A percentile compares a stretch with the other conserved stretches of the same genome.
These are phyloP conservation scores for Ophiostoma australiae DNA, from an alignment of 2,329 filamentous ascomycete genomes.

Conservation along the genomic window DNA sequence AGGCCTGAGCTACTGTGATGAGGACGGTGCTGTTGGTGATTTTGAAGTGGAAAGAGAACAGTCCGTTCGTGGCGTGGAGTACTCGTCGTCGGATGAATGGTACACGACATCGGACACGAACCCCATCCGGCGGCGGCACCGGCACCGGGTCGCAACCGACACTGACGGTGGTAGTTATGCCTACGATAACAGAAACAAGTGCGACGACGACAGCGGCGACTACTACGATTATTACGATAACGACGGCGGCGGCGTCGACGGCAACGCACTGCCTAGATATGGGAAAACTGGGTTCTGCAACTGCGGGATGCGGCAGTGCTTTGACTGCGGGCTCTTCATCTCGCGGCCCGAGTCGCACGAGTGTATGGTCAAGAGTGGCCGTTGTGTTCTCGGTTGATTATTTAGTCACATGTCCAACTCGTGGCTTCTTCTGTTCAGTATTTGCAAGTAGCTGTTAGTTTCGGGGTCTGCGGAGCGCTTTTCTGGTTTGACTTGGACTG, in stretches of 20 bases:
- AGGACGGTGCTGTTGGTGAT: too few species aligned
- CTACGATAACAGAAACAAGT: background rate
- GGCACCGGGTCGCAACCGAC: conserved; percentile 50
- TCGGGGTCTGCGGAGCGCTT: too few species aligned
- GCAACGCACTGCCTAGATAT: background rate
- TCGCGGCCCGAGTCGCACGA: conserved; percentile 18
- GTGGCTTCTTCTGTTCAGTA: background rate
- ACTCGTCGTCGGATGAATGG: conserved; percentile 21
- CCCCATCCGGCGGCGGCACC: conserved; percentile 45
- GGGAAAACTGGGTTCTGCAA: conserved; percentile 9
- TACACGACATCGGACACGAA: conserved; percentile 36
- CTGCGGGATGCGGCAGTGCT: conserved; percentile 25
- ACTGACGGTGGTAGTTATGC: background rate
- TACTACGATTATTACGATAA: too few species aligned
- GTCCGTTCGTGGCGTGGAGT: background rate
- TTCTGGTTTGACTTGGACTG: background rate
- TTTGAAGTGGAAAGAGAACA: background rate
- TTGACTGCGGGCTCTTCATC: conserved; percentile 20
- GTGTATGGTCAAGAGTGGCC: conserved; percentile 7
- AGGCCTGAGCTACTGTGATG: background rate
- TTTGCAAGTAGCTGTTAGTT: background rate
- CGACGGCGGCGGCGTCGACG: too few species aligned
- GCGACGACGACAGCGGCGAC: too few species aligned
- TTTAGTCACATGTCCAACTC: background rate
- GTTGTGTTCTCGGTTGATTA: background rate